Base-by-base conservation (phyloP, 202 grass and related monocot genomes). In the Sporobolus alterniflorus region DNA sequence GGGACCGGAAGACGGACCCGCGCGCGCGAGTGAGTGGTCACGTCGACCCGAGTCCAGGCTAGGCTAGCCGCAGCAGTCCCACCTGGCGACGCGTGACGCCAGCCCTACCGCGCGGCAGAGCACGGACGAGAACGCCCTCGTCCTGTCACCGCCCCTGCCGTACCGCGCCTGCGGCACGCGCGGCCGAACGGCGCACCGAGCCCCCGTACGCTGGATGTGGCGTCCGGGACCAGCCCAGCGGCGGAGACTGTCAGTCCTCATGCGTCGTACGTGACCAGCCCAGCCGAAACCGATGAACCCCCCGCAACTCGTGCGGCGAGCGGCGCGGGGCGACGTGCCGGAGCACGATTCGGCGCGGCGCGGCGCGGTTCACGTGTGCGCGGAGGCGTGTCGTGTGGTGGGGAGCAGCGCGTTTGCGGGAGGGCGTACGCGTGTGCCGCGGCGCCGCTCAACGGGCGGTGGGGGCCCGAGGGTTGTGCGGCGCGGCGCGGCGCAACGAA, bases 341-440 rank as follows among this genome's bases (percentile, higher is more conserved):
- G 6, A 75, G 16, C 56, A 31, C 65, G 54, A 55, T 52, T 64
- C 67, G 52, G 21, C 65, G 46, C 17, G 39, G 62, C 69, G 28
- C 34, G 29, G 60, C 39, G 24, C 43, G 26, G 46, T 49, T 67
- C 75, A 67, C 54, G 81, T 67, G 75, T 16, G 73, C 20, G 11
- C 24, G 83, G 41, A 46, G 76, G 51, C 62, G 86, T 91, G 91
- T 94, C 83, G 89, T 94, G 79, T 39, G 70, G 73, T n/a, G 74
- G 91, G 91, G 74, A 64, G 80, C 88, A 82, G 87, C 81, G 59
- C 65, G 71, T 72, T 81, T 60, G 67, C 64, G 40, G 51, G 54
- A 1, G 36, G 36, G 55, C 74, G 70, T 49, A 64, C 74, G 15
- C 24, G 34, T 7, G 63, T 80, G 74, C 73, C 71, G 50, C 60